Conservation (phyloP, 2,329 filamentous ascomycete genomes). For the Sporothrix curviconia region DNA sequence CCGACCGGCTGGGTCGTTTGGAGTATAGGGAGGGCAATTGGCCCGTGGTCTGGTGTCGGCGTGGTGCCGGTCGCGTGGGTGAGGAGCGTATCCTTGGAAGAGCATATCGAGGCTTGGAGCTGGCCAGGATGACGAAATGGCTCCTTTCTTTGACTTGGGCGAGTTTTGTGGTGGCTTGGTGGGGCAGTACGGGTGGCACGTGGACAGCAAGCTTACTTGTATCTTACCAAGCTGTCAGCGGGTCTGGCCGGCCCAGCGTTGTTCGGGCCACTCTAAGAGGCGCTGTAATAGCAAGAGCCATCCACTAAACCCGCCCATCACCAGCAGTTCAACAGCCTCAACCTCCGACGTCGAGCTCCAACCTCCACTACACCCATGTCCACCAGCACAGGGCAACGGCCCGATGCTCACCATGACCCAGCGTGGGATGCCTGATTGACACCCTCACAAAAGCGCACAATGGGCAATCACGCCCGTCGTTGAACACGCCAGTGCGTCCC, state of each 20-base stretch:
- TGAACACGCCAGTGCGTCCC: conserved; percentile 48
- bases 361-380: too few species aligned
- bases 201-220: background rate
- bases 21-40: background rate
- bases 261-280: too few species aligned
- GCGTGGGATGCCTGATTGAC: background rate
- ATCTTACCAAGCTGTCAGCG: background rate
- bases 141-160: too few species aligned
- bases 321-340: too few species aligned
- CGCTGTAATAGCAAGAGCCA: too few species aligned
- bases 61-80: background rate
- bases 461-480: conserved; percentile 34
- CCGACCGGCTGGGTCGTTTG: background rate
- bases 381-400: too few species aligned
- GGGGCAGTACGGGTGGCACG: conserved; percentile 1
- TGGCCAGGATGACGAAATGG: conserved; percentile 5
- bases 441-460: background rate
- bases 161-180: conserved; percentile 2
- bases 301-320: too few species aligned
- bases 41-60: background rate
- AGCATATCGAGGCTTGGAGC: background rate
- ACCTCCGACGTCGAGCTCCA: too few species aligned
- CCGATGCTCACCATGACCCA: background rate
- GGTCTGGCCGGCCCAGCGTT: too few species aligned
- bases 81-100: background rate